phyloP scores from a whole-genome alignment of 768 basidiomycete species.

The Infundibulicybe gibba region DNA sequence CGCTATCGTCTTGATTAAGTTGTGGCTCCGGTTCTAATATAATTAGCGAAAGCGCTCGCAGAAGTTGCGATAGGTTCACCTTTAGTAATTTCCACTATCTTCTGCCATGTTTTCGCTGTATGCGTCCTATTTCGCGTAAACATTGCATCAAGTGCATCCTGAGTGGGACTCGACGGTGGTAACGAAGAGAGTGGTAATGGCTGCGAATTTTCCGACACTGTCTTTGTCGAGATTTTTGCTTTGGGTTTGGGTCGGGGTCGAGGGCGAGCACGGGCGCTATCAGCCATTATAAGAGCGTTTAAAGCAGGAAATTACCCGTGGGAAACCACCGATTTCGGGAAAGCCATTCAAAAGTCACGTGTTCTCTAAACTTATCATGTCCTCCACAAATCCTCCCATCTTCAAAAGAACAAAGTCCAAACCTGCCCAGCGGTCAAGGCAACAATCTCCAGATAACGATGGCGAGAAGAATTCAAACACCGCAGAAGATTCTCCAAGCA shows the following conservation, averaged over 20 bases:
- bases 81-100: conserved; percentile 51
- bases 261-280: conserved; percentile 34
- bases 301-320: conserved; percentile 34
- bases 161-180: conserved; percentile 9
- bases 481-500: conserved; percentile 52
- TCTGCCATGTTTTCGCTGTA: conserved; percentile 54
- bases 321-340: conserved; percentile 26
- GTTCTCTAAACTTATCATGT: conserved; percentile 24
- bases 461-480: conserved; percentile 21
- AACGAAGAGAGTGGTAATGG: conserved; percentile 14
- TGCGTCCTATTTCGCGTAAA: conserved; percentile 68
- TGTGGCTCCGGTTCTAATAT: conserved; percentile 5
- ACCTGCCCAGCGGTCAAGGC: conserved; percentile 33
- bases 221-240: conserved; percentile 16
- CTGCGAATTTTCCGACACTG: conserved; percentile 1
- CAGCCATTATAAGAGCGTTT: conserved; percentile 27
- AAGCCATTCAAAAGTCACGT: conserved; percentile 32
- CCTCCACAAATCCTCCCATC: conserved; percentile 42
- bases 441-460: conserved; percentile 33
- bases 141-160: conserved; percentile 60
- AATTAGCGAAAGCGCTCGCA: background rate
- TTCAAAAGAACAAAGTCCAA: conserved; percentile 49
- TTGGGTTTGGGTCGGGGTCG: conserved; percentile 55
- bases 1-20: conserved; percentile 8
- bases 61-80: conserved; percentile 32